A percentile compares a stretch with the other conserved stretches of the same genome.
These are phyloP conservation scores for Aspergillus floridensis DNA, from an alignment of 2,329 filamentous ascomycete genomes.

Conservation along the genomic window DNA sequence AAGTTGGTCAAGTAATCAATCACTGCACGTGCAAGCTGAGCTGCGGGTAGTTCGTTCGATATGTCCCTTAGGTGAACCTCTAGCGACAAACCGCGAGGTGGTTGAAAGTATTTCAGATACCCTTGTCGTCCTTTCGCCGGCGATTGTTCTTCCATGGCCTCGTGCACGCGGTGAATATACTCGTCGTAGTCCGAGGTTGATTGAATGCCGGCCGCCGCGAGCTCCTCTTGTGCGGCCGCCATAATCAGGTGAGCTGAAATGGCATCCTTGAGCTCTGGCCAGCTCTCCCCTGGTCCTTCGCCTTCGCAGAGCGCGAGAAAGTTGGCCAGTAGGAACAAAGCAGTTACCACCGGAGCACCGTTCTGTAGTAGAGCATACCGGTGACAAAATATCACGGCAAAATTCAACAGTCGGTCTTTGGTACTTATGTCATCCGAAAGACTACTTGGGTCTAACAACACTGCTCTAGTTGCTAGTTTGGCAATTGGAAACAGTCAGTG, in stretches of 20 bases:
- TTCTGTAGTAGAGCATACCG: slow-evolving; percentile 16
- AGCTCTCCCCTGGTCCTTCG: slow-evolving; percentile 30
- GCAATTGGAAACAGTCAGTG: slow-evolving; percentile 6
- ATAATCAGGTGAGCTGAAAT: slow-evolving; percentile 50
- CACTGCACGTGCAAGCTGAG: slow-evolving; percentile 40
- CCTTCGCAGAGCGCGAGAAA: slow-evolving; percentile 49
- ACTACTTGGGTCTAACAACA: slow-evolving; percentile 43
- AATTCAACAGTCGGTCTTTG: slow-evolving; percentile 50
- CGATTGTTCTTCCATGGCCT: slow-evolving; percentile 36
- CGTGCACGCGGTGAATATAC: slow-evolving; percentile 47
- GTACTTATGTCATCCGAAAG: slow-evolving; percentile 44
- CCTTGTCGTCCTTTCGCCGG: slow-evolving; percentile 24
- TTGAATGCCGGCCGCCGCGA: slow-evolving; percentile 38
- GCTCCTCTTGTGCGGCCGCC: slow-evolving; percentile 52
- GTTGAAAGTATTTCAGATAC: slow-evolving; percentile 20
- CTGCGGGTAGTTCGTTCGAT: slow-evolving; percentile 28
- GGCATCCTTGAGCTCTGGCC: slow-evolving; percentile 38
- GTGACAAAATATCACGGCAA: slow-evolving; percentile 46
- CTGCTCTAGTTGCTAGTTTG: slow-evolving; percentile 40
- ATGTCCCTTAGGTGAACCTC: slow-evolving; percentile 30
- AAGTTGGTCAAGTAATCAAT: slow-evolving; percentile 45
- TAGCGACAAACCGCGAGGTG: slow-evolving; percentile 14
- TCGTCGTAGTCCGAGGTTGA: slow-evolving; percentile 40
- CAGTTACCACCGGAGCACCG: slow-evolving; percentile 18
- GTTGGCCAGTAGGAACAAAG: slow-evolving; percentile 46